Base-by-base conservation (phyloP, 805 yeast genomes). In the Yarrowia porcina region DNA sequence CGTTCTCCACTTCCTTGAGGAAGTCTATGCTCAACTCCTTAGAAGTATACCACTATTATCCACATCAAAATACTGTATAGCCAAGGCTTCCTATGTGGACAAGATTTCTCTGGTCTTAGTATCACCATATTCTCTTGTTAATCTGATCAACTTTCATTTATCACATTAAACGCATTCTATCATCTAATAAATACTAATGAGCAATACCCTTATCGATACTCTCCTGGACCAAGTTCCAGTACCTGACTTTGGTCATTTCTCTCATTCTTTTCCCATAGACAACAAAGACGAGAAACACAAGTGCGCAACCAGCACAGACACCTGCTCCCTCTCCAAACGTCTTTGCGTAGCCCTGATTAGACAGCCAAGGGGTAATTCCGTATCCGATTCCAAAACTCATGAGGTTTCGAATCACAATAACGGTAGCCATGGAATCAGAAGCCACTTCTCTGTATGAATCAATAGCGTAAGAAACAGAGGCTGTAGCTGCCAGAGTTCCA, bases 341-440 rank as follows among this genome's bases (percentile, higher is more conserved):
- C 65, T 80, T 74, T 66, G 80, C 79, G 65, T 73, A 70, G 1
- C 84, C 84, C 61, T 76, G 70, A 66, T 79, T 77, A 3, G 65
- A 69, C 25, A 80, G 73, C 79, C 82, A 82, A 17, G 82, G 80
- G 2, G 83, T 81, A 62, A 82, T 76, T 21, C 82, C 84, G 64
- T 81, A 82, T 63, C 77, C 78, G 70, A 80, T 75, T 2, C 79
- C 83, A 65, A 81, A 82, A 12, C 69, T 67, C 81, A 81, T 79
- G 39, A 77, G 69, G 69, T 81, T 81, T 69, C 84, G 74, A 56
- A 82, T 79, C 28, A 81, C 63, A 47, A 82, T 76, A 20, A 79
- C 80, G 32, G 79, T 77, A 41, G 77, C 82, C 77, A 80, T 78
- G 1, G 80, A 80, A 44, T 76, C 75, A 3, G 76, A 71, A 54